phyloP scores from a whole-genome alignment of 2,329 filamentous ascomycete species.

The Xylaria sp. region DNA sequence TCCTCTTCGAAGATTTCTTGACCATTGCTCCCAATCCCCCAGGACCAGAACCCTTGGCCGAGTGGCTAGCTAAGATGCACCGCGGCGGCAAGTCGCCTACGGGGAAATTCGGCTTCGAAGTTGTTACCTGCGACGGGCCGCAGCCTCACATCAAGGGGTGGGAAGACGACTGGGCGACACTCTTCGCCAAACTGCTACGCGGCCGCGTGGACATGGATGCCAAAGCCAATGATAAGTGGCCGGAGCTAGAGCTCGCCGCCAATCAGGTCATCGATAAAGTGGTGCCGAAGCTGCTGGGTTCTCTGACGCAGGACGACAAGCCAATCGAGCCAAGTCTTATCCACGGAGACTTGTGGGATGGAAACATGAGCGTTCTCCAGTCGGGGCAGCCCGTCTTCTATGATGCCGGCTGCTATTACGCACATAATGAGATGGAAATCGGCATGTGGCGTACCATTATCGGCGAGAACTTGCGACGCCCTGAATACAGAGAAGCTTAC shows the following conservation, averaged over 20 bases:
- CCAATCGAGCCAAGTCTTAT: neutral
- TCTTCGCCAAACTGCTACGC: neutral
- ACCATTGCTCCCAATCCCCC: too few relatives aligned
- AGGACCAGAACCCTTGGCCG: too few relatives aligned
- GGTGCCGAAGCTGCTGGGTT: neutral
- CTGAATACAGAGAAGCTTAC: neutral
- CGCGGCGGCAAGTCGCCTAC: conserved; percentile 9
- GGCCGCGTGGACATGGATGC: neutral
- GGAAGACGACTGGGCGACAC: neutral
- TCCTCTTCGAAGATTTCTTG: too few relatives aligned
- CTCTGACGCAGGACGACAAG: neutral
- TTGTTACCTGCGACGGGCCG: conserved; percentile 20
- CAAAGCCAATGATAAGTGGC: neutral
- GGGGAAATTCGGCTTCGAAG: conserved; percentile 25
- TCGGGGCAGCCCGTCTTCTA: neutral
- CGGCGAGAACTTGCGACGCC: neutral
- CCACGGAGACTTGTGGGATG: neutral
- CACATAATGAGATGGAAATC: neutral
- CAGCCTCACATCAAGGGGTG: neutral
- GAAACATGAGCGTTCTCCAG: neutral
- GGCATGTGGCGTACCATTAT: neutral
- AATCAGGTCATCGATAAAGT: neutral
- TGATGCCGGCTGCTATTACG: neutral
- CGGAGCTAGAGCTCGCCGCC: neutral
- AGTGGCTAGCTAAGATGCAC: neutral